These are phyloP conservation scores for Teunomyces tritomae DNA, from an alignment of 805 yeast species.

Conservation along the genomic window DNA sequence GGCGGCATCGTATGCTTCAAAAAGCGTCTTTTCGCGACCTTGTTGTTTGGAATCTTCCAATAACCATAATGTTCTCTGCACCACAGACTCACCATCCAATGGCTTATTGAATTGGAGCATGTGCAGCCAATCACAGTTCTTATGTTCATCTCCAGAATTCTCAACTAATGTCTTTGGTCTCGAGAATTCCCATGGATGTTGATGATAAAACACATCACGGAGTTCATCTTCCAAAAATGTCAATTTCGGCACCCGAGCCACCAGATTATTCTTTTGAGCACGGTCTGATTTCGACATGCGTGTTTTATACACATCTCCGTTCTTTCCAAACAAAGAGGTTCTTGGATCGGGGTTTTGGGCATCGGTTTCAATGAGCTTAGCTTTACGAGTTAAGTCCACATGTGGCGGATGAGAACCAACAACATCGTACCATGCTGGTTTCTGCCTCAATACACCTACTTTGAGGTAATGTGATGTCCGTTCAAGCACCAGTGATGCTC, in stretches of 20 bases:
- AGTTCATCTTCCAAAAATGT: slow-evolving; percentile 73
- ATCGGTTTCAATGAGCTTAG: slow-evolving; percentile 27
- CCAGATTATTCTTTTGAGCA: slow-evolving; percentile 33
- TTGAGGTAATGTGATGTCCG: slow-evolving; percentile 74
- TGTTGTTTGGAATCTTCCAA: slow-evolving; percentile 19
- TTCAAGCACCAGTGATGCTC: slow-evolving; percentile 74
- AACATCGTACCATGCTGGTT: slow-evolving; percentile 89
- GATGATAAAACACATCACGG: slow-evolving; percentile 78
- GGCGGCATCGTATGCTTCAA: slow-evolving; percentile 80
- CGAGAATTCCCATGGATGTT: slow-evolving; percentile 98
- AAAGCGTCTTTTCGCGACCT: slow-evolving; percentile 27
- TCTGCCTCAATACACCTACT: slow-evolving; percentile 63
- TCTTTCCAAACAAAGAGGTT: slow-evolving; percentile 16
- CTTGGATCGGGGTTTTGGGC: slow-evolving; percentile 30
- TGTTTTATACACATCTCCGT: slow-evolving; percentile 42
- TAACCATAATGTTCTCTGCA: slow-evolving; percentile 43
- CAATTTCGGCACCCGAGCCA: slow-evolving; percentile 54
- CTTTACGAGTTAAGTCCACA: slow-evolving; percentile 52
- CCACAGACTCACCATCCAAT: slow-evolving; percentile 77
- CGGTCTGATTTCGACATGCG: slow-evolving; percentile 38
- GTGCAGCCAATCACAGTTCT: slow-evolving; percentile 70
- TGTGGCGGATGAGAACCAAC: slow-evolving; percentile 83
- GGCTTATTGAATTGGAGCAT: slow-evolving; percentile 71
- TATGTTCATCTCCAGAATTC: slow-evolving; percentile 57
- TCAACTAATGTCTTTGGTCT: slow-evolving; percentile 84